These are phyloP conservation scores for Sarocladiaceae sp. DNA, from an alignment of 2,329 filamentous ascomycete species.

Conservation along the genomic window DNA sequence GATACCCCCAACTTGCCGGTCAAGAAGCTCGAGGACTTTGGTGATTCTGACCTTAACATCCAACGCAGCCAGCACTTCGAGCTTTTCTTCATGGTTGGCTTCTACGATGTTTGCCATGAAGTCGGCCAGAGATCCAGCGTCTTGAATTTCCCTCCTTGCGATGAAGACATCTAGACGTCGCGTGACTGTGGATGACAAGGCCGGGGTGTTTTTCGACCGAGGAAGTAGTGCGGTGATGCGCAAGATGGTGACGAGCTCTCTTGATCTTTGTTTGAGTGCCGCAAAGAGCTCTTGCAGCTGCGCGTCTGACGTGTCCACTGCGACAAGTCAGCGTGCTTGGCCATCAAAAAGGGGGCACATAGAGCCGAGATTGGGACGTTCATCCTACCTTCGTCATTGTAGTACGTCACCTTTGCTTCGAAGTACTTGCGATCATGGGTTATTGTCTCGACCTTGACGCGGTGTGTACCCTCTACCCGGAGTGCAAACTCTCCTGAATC, in stretches of 20 bases:
- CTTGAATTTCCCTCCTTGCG: slow-evolving; percentile 70
- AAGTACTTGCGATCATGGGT: slow-evolving; percentile 79
- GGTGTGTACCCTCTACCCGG: slow-evolving; percentile 78
- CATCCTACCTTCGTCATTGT: slow-evolving; percentile 62
- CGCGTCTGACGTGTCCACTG: slow-evolving; percentile 42
- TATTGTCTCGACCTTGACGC: slow-evolving; percentile 63
- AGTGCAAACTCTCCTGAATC: slow-evolving; percentile 74
- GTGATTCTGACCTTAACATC: slow-evolving; percentile 74
- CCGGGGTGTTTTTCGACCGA: slow-evolving; percentile 57
- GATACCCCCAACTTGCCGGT: slow-evolving; percentile 75
- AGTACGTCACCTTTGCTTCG: slow-evolving; percentile 71
- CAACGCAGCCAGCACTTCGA: slow-evolving; percentile 77
- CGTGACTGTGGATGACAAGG: slow-evolving; percentile 78
- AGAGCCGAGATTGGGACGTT: too few relatives aligned
- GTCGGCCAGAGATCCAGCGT: slow-evolving; percentile 84
- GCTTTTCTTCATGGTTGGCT: slow-evolving; percentile 83
- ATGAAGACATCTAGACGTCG: slow-evolving; percentile 86
- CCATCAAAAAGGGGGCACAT: neutral
- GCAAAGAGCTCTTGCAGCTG: slow-evolving; percentile 69
- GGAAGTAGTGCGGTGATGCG: slow-evolving; percentile 81
- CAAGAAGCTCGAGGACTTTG: slow-evolving; percentile 78
- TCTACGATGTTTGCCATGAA: slow-evolving; percentile 96
- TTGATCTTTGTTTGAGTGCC: slow-evolving; percentile 76
- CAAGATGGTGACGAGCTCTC: slow-evolving; percentile 80
- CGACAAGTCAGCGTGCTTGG: slow-evolving; percentile 5